Percentiles rank a stretch among this genome's conserved stretches.
Conservation (phyloP, 805 yeast species). For the Suhomyces xylopsoci region DNA sequence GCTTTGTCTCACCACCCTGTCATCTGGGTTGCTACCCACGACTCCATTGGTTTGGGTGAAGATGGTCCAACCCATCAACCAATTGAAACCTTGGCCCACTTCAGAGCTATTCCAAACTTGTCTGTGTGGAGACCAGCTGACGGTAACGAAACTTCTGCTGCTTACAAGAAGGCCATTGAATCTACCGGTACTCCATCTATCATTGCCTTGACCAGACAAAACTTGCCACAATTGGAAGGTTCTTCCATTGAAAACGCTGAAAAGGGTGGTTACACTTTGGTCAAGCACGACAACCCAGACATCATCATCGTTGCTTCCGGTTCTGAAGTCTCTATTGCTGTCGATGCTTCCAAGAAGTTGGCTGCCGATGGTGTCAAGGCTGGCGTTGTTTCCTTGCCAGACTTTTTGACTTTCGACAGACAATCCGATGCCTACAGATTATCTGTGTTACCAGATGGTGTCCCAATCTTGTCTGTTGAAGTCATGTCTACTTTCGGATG, state of each 20-base stretch:
- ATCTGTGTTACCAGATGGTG: conserved; percentile 90
- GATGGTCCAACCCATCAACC: conserved; percentile 95
- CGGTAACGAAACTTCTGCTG: conserved; percentile 85
- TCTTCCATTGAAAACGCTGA: conserved; percentile 87
- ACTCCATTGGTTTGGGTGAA: conserved; percentile 88
- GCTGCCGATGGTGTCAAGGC: conserved; percentile 65
- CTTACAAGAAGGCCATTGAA: conserved; percentile 64
- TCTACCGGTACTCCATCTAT: conserved; percentile 66
- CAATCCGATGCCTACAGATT: conserved; percentile 80
- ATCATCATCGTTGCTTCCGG: conserved; percentile 86
- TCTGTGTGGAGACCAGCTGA: conserved; percentile 93
- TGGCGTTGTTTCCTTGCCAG: conserved; percentile 89
- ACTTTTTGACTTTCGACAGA: conserved; percentile 81
- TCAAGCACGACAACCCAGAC: conserved; percentile 55
- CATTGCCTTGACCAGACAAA: conserved; percentile 80
- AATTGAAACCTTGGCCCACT: conserved; percentile 82
- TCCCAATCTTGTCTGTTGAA: conserved; percentile 91
- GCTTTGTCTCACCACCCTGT: conserved; percentile 82
- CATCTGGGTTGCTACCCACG: conserved; percentile 87
- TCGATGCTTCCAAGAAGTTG: conserved; percentile 78
- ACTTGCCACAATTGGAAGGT: conserved; percentile 90
- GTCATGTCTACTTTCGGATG: conserved; percentile 90
- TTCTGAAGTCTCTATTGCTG: conserved; percentile 84
- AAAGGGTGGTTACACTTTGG: conserved; percentile 89
- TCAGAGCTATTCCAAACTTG: conserved; percentile 80